Base-by-base conservation (phyloP, 2,329 filamentous ascomycete species). In the Stemphylium lycopersici region DNA sequence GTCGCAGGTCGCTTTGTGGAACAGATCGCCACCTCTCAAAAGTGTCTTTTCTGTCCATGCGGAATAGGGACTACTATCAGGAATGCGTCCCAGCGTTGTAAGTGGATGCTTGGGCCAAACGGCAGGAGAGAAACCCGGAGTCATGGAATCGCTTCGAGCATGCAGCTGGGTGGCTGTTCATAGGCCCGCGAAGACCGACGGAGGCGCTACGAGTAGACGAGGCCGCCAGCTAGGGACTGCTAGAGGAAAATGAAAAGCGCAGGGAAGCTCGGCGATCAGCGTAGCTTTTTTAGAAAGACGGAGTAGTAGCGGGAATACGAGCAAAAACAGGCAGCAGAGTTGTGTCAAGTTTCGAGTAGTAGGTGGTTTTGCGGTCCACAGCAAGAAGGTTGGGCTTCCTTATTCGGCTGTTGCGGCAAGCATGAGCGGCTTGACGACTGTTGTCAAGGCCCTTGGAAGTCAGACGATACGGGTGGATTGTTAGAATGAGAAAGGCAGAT, bases 381-480 rank as follows among this genome's bases (percentile, higher is more conserved):
- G 59, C 63, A 66, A 69, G 69, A 52, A 59, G 58, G 54, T 49
- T 55, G 61, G 58, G 61, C 65, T 65, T 59, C 68, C 68, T 46
- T 22, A 70, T 72, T 61, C 70, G 71, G 71, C 61, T 69, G 65
- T 56, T 71, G 70, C 70, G 70, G 70, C 70, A 71, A 72, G 68
- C 62, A 63, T 63, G 43, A 56, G 62, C 32, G 61, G 52, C 60
- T 56, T 50, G 57, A 56, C 52, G 53, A 56, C 54, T 40, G 55
- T 32, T 38, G 42, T 29, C 26, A 44, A 29, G 55, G 53, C 45
- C 53, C 44, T 52, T 52, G 56, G 59, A 56, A 70, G 68, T 72
- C 69, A 73, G 70, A 66, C 69, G 70, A 72, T 71, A 63, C 61
- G 62, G 65, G 41, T 52, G 34, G 58, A 53, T 61, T 58, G 66